A percentile compares a stretch with the other conserved stretches of the same genome.
These are phyloP conservation scores for Nadsonia starkeyi-henricii DNA, from an alignment of 1,139 yeast species.

Conservation along the genomic window DNA sequence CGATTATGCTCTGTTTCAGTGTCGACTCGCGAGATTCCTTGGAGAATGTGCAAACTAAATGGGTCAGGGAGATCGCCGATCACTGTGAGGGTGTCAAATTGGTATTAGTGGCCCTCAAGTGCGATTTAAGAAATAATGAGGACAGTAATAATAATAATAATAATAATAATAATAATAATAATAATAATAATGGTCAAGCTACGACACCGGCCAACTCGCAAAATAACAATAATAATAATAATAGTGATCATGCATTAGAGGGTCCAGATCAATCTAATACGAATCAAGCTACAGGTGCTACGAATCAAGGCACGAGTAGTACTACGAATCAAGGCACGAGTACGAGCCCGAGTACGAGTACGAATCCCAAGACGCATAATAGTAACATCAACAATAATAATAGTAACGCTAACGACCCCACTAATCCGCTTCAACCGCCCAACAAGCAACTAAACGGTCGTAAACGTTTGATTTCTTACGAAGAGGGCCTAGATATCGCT, in stretches of 20 bases:
- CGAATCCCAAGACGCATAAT: neutral
- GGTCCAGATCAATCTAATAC: neutral
- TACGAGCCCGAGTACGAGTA: neutral
- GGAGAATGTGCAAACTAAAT: constrained; percentile 85
- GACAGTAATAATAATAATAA: constrained; percentile 10
- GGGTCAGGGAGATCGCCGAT: constrained; percentile 95
- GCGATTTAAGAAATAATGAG: constrained; percentile 64
- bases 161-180: no score
- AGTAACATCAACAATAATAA: constrained; percentile 15
- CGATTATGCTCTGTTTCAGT: constrained; percentile 90
- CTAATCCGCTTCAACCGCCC: no score
- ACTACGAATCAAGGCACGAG: neutral
- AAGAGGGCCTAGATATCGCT: constrained; percentile 78
- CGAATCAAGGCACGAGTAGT: neutral
- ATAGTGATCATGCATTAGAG: neutral
- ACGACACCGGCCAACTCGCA: constrained; percentile 8
- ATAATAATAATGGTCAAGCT: neutral
- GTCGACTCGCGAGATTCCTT: constrained; percentile 90
- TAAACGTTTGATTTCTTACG: constrained; percentile 50
- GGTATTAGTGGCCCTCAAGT: constrained; percentile 85
- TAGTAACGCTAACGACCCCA: constrained; percentile 12
- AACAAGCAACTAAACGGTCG: constrained; percentile 9
- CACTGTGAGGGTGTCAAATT: constrained; percentile 94
- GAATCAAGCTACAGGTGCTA: no score
- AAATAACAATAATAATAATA: neutral